phyloP scores from a whole-genome alignment of 1,284 basidiomycete species.

The Cryptococcus deneoformans region DNA sequence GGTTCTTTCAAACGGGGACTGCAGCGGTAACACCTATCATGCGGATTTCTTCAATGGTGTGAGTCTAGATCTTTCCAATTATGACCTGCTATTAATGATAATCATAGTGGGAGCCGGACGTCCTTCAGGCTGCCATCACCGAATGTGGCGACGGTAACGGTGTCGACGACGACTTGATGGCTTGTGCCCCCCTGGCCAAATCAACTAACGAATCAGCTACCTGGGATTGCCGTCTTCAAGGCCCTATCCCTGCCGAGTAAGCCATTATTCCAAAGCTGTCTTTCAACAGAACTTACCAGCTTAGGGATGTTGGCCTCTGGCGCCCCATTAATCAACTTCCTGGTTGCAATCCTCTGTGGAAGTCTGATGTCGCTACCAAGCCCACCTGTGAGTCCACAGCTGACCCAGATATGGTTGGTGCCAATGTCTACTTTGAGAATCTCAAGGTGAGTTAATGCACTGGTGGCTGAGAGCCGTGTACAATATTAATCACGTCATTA shows the following conservation, averaged over 20 bases:
- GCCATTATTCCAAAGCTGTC: slow-evolving; percentile 1
- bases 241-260: slow-evolving; percentile 31
- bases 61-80: slow-evolving; percentile 1
- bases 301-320: slow-evolving; percentile 25
- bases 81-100: background rate
- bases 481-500: background rate
- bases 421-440: slow-evolving; percentile 30
- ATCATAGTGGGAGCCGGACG: slow-evolving; percentile 26
- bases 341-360: slow-evolving; percentile 41
- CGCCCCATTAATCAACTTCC: slow-evolving; percentile 28
- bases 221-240: slow-evolving; percentile 26
- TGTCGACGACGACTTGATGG: slow-evolving; percentile 16
- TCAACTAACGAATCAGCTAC: slow-evolving; percentile 13
- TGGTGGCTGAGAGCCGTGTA: too few species aligned
- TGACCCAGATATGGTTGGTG: slow-evolving; percentile 18
- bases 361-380: slow-evolving; percentile 13
- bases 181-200: slow-evolving; percentile 22
- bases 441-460: background rate
- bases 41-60: slow-evolving; percentile 41
- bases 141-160: slow-evolving; percentile 28
- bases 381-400: slow-evolving; percentile 16
- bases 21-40: slow-evolving; percentile 33
- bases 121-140: slow-evolving; percentile 19
- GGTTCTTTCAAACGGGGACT: slow-evolving; percentile 39
- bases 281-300: background rate